These are phyloP conservation scores for Lepidium didymum DNA, from an alignment of 345 rosid species.

Conservation along the genomic window DNA sequence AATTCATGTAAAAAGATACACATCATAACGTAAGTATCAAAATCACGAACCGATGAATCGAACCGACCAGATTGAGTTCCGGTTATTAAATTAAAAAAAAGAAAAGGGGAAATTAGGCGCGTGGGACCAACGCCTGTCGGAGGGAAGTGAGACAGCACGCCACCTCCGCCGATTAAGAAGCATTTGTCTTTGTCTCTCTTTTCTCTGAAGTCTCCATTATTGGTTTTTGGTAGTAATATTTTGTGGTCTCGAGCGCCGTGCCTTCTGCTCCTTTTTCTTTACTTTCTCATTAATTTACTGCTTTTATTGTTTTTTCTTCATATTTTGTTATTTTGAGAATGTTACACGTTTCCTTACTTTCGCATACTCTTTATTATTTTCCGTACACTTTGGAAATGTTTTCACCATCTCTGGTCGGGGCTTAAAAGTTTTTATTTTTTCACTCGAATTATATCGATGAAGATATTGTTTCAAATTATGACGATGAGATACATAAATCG, in stretches of 20 bases:
- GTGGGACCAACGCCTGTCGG: constrained; percentile 16
- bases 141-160: constrained; percentile 24
- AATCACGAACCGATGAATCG: background rate
- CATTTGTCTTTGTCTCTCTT: constrained; percentile 21
- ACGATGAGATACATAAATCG: too few relatives aligned
- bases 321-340: background rate
- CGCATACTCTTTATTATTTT: background rate
- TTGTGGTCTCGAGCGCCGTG: constrained; percentile 31
- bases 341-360: background rate
- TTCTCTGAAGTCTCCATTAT: constrained; percentile 14
- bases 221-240: constrained; percentile 2
- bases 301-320: background rate
- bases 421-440: too few relatives aligned
- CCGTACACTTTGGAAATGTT: background rate
- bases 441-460: too few relatives aligned
- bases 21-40: background rate
- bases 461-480: too few relatives aligned
- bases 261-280: constrained; percentile 14
- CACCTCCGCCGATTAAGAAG: constrained; percentile 27
- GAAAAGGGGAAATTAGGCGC: background rate
- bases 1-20: too few relatives aligned
- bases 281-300: constrained; percentile 18
- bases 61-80: constrained; percentile 1
- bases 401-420: background rate
- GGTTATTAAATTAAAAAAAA: background rate